Evolutionary conservation across 768 basidiomycete genomes (phyloP).

Genomic region (Lactarius tabidus): DNA sequence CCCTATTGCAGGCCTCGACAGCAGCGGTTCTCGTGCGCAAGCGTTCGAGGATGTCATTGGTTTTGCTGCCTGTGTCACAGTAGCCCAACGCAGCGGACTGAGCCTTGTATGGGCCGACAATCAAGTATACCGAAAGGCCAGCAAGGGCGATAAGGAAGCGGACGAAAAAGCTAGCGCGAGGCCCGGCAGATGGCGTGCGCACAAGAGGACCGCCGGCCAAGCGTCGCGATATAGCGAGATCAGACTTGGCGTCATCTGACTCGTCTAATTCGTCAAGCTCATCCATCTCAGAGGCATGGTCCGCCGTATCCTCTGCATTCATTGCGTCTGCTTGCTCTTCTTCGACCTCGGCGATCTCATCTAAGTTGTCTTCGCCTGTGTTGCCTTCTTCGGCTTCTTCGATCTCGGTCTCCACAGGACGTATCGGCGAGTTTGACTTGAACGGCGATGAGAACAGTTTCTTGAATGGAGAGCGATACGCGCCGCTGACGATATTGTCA

Average conservation of each 20-base stretch:
- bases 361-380: constrained; percentile 19
- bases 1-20: constrained; percentile 51
- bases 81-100: constrained; percentile 73
- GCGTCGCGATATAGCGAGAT: constrained; percentile 36
- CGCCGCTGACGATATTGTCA: constrained; percentile 13
- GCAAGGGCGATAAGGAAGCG: constrained; percentile 40
- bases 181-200: constrained; percentile 2
- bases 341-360: constrained; percentile 2
- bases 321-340: constrained; percentile 19
- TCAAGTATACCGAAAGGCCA: constrained; percentile 33
- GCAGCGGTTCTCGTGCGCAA: constrained; percentile 44
- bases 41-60: constrained; percentile 52
- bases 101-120: constrained; percentile 47
- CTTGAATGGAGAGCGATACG: constrained; percentile 22
- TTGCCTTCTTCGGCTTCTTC: constrained; percentile 27
- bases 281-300: constrained; percentile 8
- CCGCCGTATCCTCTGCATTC: constrained; percentile 7
- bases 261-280: constrained; percentile 26
- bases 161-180: constrained; percentile 32
- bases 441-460: constrained; percentile 7
- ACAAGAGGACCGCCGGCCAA: constrained; percentile 36
- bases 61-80: constrained; percentile 61
- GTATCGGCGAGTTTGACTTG: constrained; percentile 15
- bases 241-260: constrained; percentile 20
- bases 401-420: constrained; percentile 12